Evolutionary conservation across 129 eudicot genomes (phyloP).

Genomic region (Saussurea involucrata): DNA sequence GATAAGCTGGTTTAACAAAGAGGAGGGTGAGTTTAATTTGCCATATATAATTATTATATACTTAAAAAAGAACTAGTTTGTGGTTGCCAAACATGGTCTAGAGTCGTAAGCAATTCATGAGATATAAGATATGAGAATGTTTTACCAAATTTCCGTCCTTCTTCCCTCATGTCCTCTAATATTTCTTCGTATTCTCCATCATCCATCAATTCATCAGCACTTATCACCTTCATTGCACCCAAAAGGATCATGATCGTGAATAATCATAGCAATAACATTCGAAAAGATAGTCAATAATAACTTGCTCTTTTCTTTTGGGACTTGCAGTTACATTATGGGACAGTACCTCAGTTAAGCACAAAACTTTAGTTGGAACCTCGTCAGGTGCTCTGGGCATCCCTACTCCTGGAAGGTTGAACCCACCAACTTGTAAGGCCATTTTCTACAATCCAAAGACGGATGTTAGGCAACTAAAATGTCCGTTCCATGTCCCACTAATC

Average conservation of each 20-base stretch:
- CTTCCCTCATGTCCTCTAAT: conserved; percentile 87
- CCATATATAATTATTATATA: background rate
- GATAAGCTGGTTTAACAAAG: background rate
- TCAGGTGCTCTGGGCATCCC: conserved; percentile 24
- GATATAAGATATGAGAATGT: background rate
- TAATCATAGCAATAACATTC: background rate
- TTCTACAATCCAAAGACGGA: conserved; percentile 32
- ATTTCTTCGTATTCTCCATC: conserved; percentile 87
- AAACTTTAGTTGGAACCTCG: conserved; percentile 68
- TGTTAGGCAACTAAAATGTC: conserved; percentile 1
- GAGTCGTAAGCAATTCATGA: background rate
- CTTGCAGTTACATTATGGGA: background rate
- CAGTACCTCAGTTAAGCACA: conserved; percentile 82
- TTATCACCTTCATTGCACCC: conserved; percentile 50
- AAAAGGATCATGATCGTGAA: background rate
- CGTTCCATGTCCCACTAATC: background rate
- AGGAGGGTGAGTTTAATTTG: background rate
- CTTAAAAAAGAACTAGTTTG: too few species aligned
- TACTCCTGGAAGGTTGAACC: conserved; percentile 50
- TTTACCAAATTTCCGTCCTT: conserved; percentile 80
- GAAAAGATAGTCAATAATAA: background rate
- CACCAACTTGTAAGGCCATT: conserved; percentile 69
- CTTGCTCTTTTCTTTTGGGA: too few species aligned
- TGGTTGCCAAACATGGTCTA: background rate
- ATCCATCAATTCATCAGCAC: conserved; percentile 61